Conservation (phyloP, 2,329 filamentous ascomycete genomes). For the Cladosporium phlei region DNA sequence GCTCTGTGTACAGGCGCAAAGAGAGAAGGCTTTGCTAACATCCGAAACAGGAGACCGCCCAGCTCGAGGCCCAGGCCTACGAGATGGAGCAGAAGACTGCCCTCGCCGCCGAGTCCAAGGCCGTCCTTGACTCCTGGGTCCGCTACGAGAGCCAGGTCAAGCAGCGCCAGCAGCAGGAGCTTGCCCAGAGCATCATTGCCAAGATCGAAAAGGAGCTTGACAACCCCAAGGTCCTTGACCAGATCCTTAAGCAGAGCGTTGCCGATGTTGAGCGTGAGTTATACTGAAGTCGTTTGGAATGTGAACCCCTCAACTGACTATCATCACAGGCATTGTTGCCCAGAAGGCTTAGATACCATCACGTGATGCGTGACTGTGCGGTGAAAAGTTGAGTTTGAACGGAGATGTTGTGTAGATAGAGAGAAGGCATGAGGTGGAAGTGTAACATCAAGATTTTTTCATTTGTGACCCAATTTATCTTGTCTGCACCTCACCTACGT, state of each 20-base stretch:
- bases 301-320: background rate
- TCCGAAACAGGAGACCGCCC: slow-evolving; percentile 77
- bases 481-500: background rate
- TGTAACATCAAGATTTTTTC: slow-evolving; percentile 13
- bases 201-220: slow-evolving; percentile 99
- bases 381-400: background rate
- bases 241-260: slow-evolving; percentile 96
- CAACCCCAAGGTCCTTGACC: slow-evolving; percentile 94
- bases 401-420: slow-evolving; percentile 8
- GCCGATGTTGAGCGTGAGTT: slow-evolving; percentile 87
- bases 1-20: background rate
- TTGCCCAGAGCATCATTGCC: slow-evolving; percentile 85
- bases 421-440: slow-evolving; percentile 12
- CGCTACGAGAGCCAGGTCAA: slow-evolving; percentile 98
- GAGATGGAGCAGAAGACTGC: slow-evolving; percentile 96
- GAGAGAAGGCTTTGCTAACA: slow-evolving; percentile 12
- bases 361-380: slow-evolving; percentile 3
- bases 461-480: slow-evolving; percentile 6
- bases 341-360: slow-evolving; percentile 16
- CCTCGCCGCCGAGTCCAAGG: slow-evolving; percentile 86
- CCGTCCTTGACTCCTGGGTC: slow-evolving; percentile 95
- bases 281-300: background rate
- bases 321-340: slow-evolving; percentile 7
- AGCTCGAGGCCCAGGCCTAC: slow-evolving; percentile 91
- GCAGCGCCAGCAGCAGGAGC: slow-evolving; percentile 95